These are phyloP conservation scores for Solanum clarkiae DNA, from an alignment of 257 asterid genomes.

Conservation along the genomic window DNA sequence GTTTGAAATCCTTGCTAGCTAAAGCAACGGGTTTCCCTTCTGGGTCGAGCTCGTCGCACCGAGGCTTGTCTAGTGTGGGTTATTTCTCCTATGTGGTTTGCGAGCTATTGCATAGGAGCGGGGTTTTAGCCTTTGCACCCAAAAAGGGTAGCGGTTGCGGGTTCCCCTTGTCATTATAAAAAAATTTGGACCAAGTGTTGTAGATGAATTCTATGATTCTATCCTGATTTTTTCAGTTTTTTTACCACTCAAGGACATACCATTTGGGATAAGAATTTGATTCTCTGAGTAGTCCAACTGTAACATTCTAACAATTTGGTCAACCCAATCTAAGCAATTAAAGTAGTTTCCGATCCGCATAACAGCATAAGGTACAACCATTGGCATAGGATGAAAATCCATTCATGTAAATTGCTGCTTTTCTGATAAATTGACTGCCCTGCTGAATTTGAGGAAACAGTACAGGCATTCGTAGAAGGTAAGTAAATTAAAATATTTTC, in stretches of 20 bases:
- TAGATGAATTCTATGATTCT: background rate
- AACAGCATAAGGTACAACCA: background rate
- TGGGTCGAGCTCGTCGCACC: too few species aligned
- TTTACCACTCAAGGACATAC: background rate
- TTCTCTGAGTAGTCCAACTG: background rate
- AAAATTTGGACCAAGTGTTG: background rate
- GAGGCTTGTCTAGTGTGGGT: too few species aligned
- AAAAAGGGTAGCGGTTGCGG: too few species aligned
- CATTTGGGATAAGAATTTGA: background rate
- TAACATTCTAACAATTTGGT: background rate
- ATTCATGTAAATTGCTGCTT: background rate
- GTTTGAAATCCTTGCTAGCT: too few species aligned
- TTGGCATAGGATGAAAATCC: background rate
- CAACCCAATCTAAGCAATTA: background rate
- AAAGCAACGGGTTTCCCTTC: too few species aligned
- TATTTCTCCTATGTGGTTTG: too few species aligned
- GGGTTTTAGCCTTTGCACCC: too few species aligned
- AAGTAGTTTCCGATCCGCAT: background rate
- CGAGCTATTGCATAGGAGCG: too few species aligned
- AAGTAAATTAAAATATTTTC: background rate
- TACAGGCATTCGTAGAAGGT: background rate
- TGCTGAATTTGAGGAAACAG: background rate
- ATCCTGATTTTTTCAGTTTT: background rate
- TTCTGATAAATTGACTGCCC: background rate
- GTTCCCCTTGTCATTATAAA: too few species aligned